These are phyloP conservation scores for Magnusiomyces clavatus DNA, from an alignment of 1,139 yeast species.

Conservation along the genomic window DNA sequence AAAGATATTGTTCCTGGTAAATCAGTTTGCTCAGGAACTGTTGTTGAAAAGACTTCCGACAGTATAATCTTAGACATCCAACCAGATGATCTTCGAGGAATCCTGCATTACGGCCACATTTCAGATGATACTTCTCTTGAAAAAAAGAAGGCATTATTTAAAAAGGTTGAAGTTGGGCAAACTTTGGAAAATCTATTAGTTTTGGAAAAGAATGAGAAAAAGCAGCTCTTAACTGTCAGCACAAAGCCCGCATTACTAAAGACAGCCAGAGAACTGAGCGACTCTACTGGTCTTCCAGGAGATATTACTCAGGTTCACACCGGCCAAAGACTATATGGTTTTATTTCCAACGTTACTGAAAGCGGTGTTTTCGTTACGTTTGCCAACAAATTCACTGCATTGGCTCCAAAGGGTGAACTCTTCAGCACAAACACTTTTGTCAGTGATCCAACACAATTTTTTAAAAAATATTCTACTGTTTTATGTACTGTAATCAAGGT, in stretches of 20 bases:
- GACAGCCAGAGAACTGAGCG: conserved; percentile 38
- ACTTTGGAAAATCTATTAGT: conserved; percentile 52
- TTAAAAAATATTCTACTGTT: conserved; percentile 58
- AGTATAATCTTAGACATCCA: conserved; percentile 59
- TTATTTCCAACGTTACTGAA: conserved; percentile 65
- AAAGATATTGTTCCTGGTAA: conserved; percentile 51
- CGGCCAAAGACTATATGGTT: conserved; percentile 49
- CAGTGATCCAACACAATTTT: conserved; percentile 47
- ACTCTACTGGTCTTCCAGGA: conserved; percentile 45
- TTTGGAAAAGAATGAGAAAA: conserved; percentile 57
- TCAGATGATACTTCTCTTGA: conserved; percentile 77
- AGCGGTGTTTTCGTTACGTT: conserved; percentile 76
- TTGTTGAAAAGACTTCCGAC: conserved; percentile 64
- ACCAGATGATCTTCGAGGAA: conserved; percentile 56
- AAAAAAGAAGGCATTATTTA: conserved; percentile 62
- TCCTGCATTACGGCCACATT: conserved; percentile 65
- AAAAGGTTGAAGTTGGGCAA: conserved; percentile 77
- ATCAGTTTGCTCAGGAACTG: conserved; percentile 50
- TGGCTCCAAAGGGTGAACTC: conserved; percentile 72
- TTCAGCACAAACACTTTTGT: conserved; percentile 43
- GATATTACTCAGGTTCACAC: conserved; percentile 44
- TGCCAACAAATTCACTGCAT: conserved; percentile 73
- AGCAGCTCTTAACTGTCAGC: conserved; percentile 53
- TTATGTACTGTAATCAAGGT: conserved; percentile 35
- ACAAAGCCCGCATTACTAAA: conserved; percentile 60